These are phyloP conservation scores for Aspergillaceae sp. DNA, from an alignment of 2,329 filamentous ascomycete species.

Conservation along the genomic window DNA sequence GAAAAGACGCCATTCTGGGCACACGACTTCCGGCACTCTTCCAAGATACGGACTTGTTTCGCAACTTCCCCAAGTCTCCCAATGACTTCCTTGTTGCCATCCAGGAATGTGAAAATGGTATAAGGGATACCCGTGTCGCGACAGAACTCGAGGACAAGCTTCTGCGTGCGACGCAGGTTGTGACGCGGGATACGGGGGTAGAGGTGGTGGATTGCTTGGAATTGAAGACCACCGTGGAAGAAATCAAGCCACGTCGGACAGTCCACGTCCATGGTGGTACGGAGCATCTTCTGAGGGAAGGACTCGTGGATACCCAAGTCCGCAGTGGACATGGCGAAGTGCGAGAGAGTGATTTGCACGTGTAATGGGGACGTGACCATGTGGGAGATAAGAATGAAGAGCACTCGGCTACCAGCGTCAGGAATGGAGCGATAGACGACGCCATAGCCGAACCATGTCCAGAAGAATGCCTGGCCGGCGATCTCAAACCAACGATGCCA, in stretches of 20 bases:
- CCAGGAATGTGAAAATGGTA: slow-evolving; percentile 73
- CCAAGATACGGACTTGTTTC: slow-evolving; percentile 66
- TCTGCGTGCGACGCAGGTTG: slow-evolving; percentile 68
- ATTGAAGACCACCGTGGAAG: slow-evolving; percentile 80
- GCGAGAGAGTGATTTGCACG: slow-evolving; percentile 81
- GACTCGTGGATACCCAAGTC: slow-evolving; percentile 77
- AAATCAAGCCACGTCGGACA: slow-evolving; percentile 84
- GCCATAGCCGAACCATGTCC: slow-evolving; percentile 79
- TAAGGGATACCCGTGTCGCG: slow-evolving; percentile 76
- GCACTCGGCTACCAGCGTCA: slow-evolving; percentile 57
- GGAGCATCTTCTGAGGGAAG: slow-evolving; percentile 82
- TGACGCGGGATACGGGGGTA: slow-evolving; percentile 78
- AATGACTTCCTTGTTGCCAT: slow-evolving; percentile 75
- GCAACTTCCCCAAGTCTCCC: slow-evolving; percentile 68
- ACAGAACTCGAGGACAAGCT: slow-evolving; percentile 71
- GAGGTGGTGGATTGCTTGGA: slow-evolving; percentile 80
- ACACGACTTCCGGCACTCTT: slow-evolving; percentile 58
- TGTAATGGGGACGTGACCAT: slow-evolving; percentile 73
- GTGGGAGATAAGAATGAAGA: slow-evolving; percentile 72
- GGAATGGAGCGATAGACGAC: slow-evolving; percentile 66
- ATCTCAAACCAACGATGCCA: slow-evolving; percentile 81
- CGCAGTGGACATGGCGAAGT: slow-evolving; percentile 88
- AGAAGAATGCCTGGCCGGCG: slow-evolving; percentile 68
- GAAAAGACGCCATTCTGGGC: slow-evolving; percentile 24
- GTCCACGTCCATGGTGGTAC: slow-evolving; percentile 89